These are phyloP conservation scores for Cairneyella variabilis DNA, from an alignment of 495 filamentous ascomycete species.

Conservation along the genomic window DNA sequence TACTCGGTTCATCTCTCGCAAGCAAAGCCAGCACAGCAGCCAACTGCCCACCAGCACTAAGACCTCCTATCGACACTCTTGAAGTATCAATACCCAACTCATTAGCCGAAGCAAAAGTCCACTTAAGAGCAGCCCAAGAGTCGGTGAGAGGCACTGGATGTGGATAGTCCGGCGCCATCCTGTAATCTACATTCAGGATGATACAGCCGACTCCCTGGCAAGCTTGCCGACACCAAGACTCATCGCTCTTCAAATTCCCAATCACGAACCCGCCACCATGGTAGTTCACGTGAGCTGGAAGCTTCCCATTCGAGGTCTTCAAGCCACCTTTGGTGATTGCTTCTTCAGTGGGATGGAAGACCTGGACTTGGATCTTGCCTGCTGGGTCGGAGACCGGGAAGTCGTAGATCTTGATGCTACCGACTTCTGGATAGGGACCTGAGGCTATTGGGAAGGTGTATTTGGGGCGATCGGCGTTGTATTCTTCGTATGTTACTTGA, in stretches of 20 bases:
- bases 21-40: slow-evolving; percentile 38
- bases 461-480: slow-evolving; percentile 29
- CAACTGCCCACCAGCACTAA: slow-evolving; percentile 36
- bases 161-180: slow-evolving; percentile 36
- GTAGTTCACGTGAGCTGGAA: slow-evolving; percentile 57
- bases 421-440: slow-evolving; percentile 27
- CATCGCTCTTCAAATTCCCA: slow-evolving; percentile 55
- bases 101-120: slow-evolving; percentile 34
- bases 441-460: slow-evolving; percentile 30
- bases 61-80: slow-evolving; percentile 31
- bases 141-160: slow-evolving; percentile 32
- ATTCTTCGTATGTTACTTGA: slow-evolving; percentile 36
- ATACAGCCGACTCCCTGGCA: slow-evolving; percentile 46
- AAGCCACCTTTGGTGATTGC: slow-evolving; percentile 27
- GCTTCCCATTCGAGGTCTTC: slow-evolving; percentile 21
- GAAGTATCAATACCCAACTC: slow-evolving; percentile 35
- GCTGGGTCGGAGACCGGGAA: slow-evolving; percentile 30
- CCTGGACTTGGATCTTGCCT: slow-evolving; percentile 32
- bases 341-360: slow-evolving; percentile 31
- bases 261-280: slow-evolving; percentile 67
- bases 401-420: slow-evolving; percentile 29
- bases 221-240: slow-evolving; percentile 50
- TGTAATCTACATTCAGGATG: slow-evolving; percentile 41
- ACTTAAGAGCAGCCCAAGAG: slow-evolving; percentile 40
- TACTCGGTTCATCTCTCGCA: slow-evolving; percentile 35